Evolutionary conservation across 139 green algal species (phyloP).

Genomic region (Ettlia oleoabundans): DNA sequence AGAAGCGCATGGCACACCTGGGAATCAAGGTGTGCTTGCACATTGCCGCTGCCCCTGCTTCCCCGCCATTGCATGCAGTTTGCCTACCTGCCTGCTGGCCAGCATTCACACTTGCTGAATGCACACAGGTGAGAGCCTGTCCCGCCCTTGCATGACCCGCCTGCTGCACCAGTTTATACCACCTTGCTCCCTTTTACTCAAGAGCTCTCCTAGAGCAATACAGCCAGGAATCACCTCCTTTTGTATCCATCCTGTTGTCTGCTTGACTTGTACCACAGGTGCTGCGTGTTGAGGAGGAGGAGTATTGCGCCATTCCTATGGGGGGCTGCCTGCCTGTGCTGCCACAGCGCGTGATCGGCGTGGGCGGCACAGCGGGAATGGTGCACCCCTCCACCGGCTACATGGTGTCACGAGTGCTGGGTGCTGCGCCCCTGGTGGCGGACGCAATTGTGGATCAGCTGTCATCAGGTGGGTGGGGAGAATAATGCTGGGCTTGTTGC

Average conservation of each 20-base stretch:
- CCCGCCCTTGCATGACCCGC: no score
- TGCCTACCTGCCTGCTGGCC: background rate
- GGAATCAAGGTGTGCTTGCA: conserved; percentile 74
- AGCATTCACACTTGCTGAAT: no score
- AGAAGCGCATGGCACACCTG: conserved; percentile 82
- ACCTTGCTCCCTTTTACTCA: no score
- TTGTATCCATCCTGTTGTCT: no score
- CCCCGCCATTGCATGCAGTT: background rate
- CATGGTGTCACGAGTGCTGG: conserved; percentile 93
- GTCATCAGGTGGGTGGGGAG: background rate
- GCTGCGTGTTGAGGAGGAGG: conserved; percentile 89
- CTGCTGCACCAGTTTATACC: no score
- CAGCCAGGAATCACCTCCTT: no score
- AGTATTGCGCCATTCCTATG: conserved; percentile 99
- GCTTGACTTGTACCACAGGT: conserved; percentile 66
- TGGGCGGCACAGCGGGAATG: conserved; percentile 96
- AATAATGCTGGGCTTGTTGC: background rate
- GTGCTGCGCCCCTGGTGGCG: conserved; percentile 81
- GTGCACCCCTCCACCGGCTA: conserved; percentile 96
- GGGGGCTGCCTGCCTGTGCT: conserved; percentile 92
- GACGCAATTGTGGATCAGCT: conserved; percentile 86
- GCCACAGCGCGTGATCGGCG: conserved; percentile 94
- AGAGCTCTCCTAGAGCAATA: no score
- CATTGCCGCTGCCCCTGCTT: background rate
- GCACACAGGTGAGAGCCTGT: no score